These are phyloP conservation scores for Quercus lobata DNA, from an alignment of 331 rosid species.

Conservation along the genomic window DNA sequence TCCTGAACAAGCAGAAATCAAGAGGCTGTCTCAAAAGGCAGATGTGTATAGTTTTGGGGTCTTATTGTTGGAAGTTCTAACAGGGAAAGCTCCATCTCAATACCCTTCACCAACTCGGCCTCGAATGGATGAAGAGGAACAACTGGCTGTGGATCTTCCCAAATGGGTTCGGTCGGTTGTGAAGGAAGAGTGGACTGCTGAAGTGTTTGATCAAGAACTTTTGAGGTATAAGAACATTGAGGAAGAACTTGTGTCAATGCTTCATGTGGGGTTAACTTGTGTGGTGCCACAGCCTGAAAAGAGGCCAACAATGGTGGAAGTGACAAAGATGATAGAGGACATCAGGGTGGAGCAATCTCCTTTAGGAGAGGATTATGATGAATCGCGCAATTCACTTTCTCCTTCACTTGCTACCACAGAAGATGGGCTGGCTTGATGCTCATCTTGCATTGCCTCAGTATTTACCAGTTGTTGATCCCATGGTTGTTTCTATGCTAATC, in stretches of 20 bases:
- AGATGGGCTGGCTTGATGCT: conserved; percentile 60
- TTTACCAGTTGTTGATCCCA: not conserved
- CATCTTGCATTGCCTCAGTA: not conserved
- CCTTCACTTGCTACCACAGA: conserved; percentile 91
- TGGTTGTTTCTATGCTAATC: conserved; percentile 15
- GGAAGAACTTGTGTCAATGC: conserved; percentile 94
- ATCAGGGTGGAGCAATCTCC: conserved; percentile 97
- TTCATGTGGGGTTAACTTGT: conserved; percentile 84
- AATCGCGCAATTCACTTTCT: conserved; percentile 76
- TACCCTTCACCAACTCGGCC: conserved; percentile 63
- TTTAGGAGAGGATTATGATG: conserved; percentile 84
- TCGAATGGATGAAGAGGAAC: conserved; percentile 51
- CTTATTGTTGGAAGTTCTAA: conserved; percentile 74
- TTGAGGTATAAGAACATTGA: conserved; percentile 94
- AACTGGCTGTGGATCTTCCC: conserved; percentile 53
- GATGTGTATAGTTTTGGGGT: conserved; percentile 93
- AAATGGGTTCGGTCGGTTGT: conserved; percentile 94
- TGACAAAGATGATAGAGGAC: conserved; percentile 82
- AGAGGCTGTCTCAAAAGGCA: conserved; percentile 78
- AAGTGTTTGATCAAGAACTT: conserved; percentile 91
- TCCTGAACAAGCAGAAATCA: conserved; percentile 76
- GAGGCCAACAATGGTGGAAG: conserved; percentile 88
- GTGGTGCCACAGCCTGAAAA: conserved; percentile 65
- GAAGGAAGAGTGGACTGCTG: conserved; percentile 98
- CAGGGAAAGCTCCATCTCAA: conserved; percentile 77